phyloP scores from a whole-genome alignment of 139 green algal species.

The Chlorella ohadii region DNA sequence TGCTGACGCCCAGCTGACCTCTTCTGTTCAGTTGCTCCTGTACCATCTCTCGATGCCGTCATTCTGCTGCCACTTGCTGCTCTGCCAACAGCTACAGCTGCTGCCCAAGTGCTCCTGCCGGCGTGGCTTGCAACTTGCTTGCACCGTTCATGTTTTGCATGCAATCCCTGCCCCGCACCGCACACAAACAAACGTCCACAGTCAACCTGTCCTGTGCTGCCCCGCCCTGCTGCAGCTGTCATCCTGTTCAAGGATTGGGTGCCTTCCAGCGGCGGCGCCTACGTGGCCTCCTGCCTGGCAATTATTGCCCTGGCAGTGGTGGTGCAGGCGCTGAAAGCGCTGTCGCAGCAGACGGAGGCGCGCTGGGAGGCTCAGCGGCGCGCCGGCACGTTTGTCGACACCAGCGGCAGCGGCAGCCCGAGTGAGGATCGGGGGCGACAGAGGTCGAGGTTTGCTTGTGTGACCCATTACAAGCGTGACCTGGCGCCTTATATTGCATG shows the following conservation, averaged over 20 bases:
- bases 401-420: background rate
- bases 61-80: too few relatives aligned
- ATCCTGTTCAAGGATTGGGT: conserved; percentile 53
- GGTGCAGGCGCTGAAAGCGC: conserved; percentile 40
- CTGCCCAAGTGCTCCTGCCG: too few relatives aligned
- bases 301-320: conserved; percentile 22
- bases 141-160: background rate
- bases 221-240: conserved; percentile 22
- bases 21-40: too few relatives aligned
- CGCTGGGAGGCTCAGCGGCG: conserved; percentile 20
- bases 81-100: too few relatives aligned
- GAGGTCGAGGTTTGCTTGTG: too few relatives aligned
- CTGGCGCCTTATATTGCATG: too few relatives aligned
- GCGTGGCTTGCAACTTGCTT: too few relatives aligned
- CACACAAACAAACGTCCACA: too few relatives aligned
- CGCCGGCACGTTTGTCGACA: background rate
- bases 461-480: too few relatives aligned
- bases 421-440: background rate
- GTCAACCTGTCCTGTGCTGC: too few relatives aligned
- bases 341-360: conserved; percentile 17
- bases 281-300: conserved; percentile 42
- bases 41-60: too few relatives aligned
- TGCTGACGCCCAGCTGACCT: background rate
- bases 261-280: conserved; percentile 28
- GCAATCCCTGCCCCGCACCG: background rate